Conservation (phyloP, 352 stramenopile genomes). For the Phytophthora tentaculata region DNA sequence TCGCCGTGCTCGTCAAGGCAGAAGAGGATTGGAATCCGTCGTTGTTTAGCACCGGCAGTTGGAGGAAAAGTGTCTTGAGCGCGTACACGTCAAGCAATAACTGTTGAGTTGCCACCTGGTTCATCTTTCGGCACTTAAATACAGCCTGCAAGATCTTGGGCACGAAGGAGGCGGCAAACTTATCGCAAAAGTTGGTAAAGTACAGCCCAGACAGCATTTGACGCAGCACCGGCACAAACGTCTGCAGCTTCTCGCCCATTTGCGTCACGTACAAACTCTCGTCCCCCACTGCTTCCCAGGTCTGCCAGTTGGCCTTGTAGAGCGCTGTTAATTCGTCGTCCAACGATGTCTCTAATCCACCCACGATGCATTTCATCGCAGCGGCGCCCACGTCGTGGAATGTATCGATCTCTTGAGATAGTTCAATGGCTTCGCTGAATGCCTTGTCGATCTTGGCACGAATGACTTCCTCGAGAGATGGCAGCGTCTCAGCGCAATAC, state of each 20-base stretch:
- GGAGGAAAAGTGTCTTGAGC: conserved; percentile 97
- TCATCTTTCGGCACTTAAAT: conserved; percentile 93
- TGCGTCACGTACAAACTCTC: conserved; percentile 94
- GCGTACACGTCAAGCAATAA: conserved; percentile 98
- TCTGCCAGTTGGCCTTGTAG: conserved; percentile 93
- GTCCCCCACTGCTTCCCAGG: conserved; percentile 95
- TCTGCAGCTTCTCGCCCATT: conserved; percentile 93
- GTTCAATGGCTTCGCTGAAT: conserved; percentile 93
- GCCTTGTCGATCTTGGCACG: conserved; percentile 94
- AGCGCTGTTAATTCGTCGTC: conserved; percentile 93
- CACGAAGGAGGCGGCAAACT: conserved; percentile 95
- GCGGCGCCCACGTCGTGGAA: conserved; percentile 96
- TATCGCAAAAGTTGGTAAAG: conserved; percentile 99
- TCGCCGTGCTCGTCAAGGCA: conserved; percentile 48
- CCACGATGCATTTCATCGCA: conserved; percentile 95
- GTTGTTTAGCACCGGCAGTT: conserved; percentile 90
- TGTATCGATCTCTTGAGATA: conserved; percentile 93
- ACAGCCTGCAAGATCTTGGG: conserved; percentile 89
- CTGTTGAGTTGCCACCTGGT: conserved; percentile 97
- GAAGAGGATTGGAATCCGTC: conserved; percentile 45
- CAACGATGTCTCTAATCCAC: conserved; percentile 90
- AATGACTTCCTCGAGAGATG: conserved; percentile 97
- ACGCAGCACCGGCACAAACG: conserved; percentile 92
- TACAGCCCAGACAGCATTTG: conserved; percentile 93
- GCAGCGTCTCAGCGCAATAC: conserved; percentile 97